A percentile compares a stretch with the other conserved stretches of the same genome.
These are phyloP conservation scores for Chytridium lagenaria DNA, from an alignment of 371 early-diverging fungal genomes.

Conservation along the genomic window DNA sequence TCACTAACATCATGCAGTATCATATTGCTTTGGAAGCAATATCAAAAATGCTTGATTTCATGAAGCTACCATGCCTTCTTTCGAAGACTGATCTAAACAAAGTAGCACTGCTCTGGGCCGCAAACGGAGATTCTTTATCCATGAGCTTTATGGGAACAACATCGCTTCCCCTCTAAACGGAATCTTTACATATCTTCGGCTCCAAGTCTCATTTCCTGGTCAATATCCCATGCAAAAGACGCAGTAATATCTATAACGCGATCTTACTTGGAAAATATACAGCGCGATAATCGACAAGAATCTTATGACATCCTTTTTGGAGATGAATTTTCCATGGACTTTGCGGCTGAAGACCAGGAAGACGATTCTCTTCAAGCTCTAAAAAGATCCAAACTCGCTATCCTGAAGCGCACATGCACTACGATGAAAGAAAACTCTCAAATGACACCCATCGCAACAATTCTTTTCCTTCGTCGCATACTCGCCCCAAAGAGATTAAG, in stretches of 20 bases:
- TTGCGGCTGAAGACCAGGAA: no score
- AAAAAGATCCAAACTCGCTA: conserved; percentile 13
- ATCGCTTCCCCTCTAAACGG: conserved; percentile 23
- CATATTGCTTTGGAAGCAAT: conserved; percentile 20
- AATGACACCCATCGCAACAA: conserved; percentile 11
- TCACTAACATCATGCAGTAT: conserved; percentile 36
- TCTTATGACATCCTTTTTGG: conserved; percentile 32
- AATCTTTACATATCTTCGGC: not conserved
- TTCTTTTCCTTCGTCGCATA: conserved; percentile 21
- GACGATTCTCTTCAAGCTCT: not conserved
- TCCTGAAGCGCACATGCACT: conserved; percentile 10
- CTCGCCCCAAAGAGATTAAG: conserved; percentile 32
- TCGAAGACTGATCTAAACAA: not conserved
- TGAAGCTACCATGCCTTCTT: conserved; percentile 2
- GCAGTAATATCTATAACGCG: conserved; percentile 13
- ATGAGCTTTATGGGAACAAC: conserved; percentile 22
- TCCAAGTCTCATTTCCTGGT: not conserved
- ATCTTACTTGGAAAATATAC: conserved; percentile 33
- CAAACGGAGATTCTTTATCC: conserved; percentile 32
- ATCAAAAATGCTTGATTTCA: conserved; percentile 21
- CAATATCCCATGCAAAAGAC: not conserved
- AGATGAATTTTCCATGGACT: not conserved
- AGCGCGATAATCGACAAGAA: conserved; percentile 32
- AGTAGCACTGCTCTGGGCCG: conserved; percentile 30
- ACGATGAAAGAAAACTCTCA: conserved; percentile 11